Percentiles rank a stretch among this genome's conserved stretches.
Evolutionary conservation across 495 filamentous ascomycete species (phyloP).

Genomic region (Neurospora sp.): DNA sequence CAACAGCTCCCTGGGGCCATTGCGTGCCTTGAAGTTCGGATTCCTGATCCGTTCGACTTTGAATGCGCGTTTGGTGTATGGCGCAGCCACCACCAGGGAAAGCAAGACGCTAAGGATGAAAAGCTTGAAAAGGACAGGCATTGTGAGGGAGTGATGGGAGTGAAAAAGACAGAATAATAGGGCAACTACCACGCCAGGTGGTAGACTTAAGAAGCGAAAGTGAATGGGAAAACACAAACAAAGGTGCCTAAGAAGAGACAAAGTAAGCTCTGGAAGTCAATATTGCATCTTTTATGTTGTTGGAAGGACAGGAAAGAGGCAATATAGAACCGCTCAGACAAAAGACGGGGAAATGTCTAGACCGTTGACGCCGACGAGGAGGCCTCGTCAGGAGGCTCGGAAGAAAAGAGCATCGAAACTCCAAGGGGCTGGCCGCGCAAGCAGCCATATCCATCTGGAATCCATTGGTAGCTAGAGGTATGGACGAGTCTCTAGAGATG

Average conservation of each 20-base stretch:
- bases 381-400: not conserved
- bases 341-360: not conserved
- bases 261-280: not conserved
- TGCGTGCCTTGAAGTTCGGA: conserved; percentile 34
- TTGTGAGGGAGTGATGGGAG: conserved; percentile 27
- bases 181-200: conserved; percentile 16
- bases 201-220: conserved; percentile 4
- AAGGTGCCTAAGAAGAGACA: not conserved
- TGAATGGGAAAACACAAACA: conserved; percentile 11
- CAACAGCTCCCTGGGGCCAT: conserved; percentile 47
- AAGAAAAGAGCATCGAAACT: not conserved
- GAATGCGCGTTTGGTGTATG: conserved; percentile 39
- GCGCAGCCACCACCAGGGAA: conserved; percentile 29
- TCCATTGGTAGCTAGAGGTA: not conserved
- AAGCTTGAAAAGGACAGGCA: conserved; percentile 27
- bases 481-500: not conserved
- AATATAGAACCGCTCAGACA: not conserved
- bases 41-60: conserved; percentile 50
- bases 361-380: not conserved
- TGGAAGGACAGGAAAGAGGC: not conserved
- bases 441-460: not conserved
- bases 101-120: conserved; percentile 16
- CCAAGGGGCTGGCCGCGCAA: not conserved
- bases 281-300: not conserved
- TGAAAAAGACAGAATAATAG: conserved; percentile 10